Conservation (phyloP, 768 basidiomycete species). For the Podaxis mareebaensis region DNA sequence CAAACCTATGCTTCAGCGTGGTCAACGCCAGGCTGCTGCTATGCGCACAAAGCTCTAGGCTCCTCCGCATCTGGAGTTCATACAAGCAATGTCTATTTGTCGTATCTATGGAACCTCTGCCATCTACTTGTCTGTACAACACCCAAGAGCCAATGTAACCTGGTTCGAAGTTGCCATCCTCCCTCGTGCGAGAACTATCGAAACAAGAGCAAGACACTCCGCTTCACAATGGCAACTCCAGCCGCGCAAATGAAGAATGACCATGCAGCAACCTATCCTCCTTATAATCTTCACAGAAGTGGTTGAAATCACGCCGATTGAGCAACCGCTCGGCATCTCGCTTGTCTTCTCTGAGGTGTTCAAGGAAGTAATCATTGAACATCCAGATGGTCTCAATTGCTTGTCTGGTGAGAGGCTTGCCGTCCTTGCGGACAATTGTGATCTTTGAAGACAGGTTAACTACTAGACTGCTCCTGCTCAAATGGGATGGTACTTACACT, state of each 20-base stretch:
- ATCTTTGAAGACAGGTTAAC: background rate
- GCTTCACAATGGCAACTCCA: conserved; percentile 7
- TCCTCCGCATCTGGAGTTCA: background rate
- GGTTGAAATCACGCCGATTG: conserved; percentile 5
- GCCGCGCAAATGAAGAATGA: background rate
- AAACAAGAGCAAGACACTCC: background rate
- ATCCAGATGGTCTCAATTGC: conserved; percentile 11
- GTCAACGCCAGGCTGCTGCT: conserved; percentile 34
- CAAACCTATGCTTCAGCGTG: conserved; percentile 51
- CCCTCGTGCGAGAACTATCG: background rate
- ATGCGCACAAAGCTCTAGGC: conserved; percentile 5
- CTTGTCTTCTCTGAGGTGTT: conserved; percentile 2
- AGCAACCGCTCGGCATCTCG: conserved; percentile 1
- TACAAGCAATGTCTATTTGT: background rate
- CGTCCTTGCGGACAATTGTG: conserved; percentile 8
- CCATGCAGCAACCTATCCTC: conserved; percentile 8
- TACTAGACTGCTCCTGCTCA: background rate
- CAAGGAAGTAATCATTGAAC: conserved; percentile 10
- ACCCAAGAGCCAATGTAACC: background rate
- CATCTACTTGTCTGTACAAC: background rate
- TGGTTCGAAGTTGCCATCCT: background rate
- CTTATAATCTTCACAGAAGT: conserved; percentile 9
- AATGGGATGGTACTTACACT: conserved; percentile 1
- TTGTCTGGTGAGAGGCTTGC: conserved; percentile 7
- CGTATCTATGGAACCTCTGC: background rate